These are phyloP conservation scores for Shiraia sp. DNA, from an alignment of 2,329 filamentous ascomycete genomes.

Conservation along the genomic window DNA sequence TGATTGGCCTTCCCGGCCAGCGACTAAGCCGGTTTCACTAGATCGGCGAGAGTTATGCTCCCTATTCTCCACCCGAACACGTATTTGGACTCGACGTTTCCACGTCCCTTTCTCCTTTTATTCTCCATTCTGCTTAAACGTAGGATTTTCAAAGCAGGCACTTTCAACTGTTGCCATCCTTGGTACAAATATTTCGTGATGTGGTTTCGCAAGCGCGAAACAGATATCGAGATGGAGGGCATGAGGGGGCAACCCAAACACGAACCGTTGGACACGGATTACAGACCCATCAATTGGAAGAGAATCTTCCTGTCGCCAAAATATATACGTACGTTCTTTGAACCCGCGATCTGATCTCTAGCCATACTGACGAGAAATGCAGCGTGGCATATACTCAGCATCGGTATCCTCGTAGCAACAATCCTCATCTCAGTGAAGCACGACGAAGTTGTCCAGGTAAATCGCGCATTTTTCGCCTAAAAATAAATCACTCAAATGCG, in stretches of 20 bases:
- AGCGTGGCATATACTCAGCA: conserved; percentile 40
- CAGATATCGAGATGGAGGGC: conserved; percentile 37
- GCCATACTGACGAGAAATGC: conserved; percentile 10
- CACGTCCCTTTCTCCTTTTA: conserved; percentile 1
- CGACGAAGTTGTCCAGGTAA: conserved; percentile 37
- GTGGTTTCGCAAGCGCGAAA: conserved; percentile 28
- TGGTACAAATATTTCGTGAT: conserved; percentile 1
- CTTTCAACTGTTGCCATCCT: background rate
- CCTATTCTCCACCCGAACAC: conserved; percentile 12
- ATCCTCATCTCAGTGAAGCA: conserved; percentile 34
- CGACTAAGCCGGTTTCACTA: conserved; percentile 34
- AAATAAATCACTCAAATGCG: background rate
- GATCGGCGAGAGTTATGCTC: conserved; percentile 21
- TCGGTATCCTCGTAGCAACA: conserved; percentile 31
- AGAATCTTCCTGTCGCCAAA: conserved; percentile 38
- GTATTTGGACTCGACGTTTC: conserved; percentile 4
- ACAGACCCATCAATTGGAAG: conserved; percentile 39
- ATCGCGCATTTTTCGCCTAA: conserved; percentile 3
- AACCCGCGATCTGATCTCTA: background rate
- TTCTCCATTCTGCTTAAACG: conserved; percentile 1
- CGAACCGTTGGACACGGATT: conserved; percentile 37
- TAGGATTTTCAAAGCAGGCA: background rate
- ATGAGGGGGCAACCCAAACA: conserved; percentile 22
- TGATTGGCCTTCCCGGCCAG: conserved; percentile 23
- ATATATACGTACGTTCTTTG: conserved; percentile 37